Percentiles rank a stretch among this genome's conserved stretches.
These are phyloP conservation scores for Tetrahymena thermophila DNA, from an alignment of 73 alveolate species.

Conservation along the genomic window DNA sequence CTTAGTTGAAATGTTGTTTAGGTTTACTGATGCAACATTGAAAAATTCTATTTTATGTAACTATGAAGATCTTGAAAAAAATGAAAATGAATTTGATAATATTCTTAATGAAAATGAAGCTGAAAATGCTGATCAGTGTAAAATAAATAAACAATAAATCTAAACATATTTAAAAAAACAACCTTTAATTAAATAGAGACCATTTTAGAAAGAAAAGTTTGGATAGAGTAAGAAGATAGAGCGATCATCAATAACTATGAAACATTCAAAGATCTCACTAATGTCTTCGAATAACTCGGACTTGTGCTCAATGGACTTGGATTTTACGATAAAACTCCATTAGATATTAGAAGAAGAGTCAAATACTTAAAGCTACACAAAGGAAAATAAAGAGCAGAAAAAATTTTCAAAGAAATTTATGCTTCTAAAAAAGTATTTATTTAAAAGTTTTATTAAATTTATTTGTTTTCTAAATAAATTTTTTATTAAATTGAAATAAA, in stretches of 20 bases:
- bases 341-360: constrained; percentile 53
- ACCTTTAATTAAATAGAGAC: background rate
- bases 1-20: constrained; percentile 55
- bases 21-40: constrained; percentile 44
- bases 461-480: too few species aligned
- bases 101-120: background rate
- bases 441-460: too few species aligned
- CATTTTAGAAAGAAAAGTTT: background rate
- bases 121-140: background rate
- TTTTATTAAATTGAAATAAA: too few species aligned
- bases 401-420: background rate
- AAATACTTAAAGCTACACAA: constrained; percentile 44
- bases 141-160: background rate
- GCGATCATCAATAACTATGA: constrained; percentile 57
- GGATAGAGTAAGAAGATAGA: constrained; percentile 68
- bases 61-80: constrained; percentile 34
- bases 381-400: constrained; percentile 48
- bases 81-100: background rate
- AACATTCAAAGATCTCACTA: constrained; percentile 44
- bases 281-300: constrained; percentile 44
- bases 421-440: background rate
- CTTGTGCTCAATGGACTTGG: constrained; percentile 34
- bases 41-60: constrained; percentile 54
- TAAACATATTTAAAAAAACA: background rate
- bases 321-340: constrained; percentile 40